Base-by-base conservation (phyloP, 495 filamentous ascomycete species). In the Aspergillus baeticus region DNA sequence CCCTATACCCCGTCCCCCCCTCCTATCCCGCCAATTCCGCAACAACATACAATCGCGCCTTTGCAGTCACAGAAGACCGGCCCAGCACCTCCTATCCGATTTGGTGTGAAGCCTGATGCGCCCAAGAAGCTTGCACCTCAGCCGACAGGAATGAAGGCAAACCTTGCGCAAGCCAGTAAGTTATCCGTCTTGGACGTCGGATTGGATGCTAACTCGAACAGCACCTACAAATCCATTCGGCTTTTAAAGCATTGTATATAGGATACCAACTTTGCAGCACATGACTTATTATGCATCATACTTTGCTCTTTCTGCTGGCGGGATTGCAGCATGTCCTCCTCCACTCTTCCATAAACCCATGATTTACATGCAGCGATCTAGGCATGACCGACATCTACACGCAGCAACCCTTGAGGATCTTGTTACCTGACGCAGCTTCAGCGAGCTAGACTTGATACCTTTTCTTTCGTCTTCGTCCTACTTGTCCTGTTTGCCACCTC, bases 121-220 rank as follows among this genome's bases (percentile, higher is more conserved):
- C 70, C 80, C 29, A 90, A 91, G 70, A 92, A 90, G 67, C 73
- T 98, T 63, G 81, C 83, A 56, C 89, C 92, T 29, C 94, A 98
- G 77, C 82, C 92, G 20, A 98, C 94, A 22, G 95, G 94, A 62
- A 71, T 87, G 59, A 86, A 87, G 78, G 94, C 94, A 51, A 96
- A 98, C 69, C 79, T 98, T 61, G 76, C 85, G 37, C 87, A 93
- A 82, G 94, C 94, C 65, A 98, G 94, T 98, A 88, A 86, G 93
- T 89, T 26, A n/a, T 49, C 42, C 36, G n/a, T 47, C 47, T 7
- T 10, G 46, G 31, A 35, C 44, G 23, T 47, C 46, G 35, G 7
- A 8, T 36, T 21, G 15, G 2, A 45, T 42, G 65, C 70, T 69
- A 57, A 68, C 60, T 35, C 48, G 3, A 54, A 55, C 61, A 96